Evolutionary conservation across 257 asterid species (phyloP).

Genomic region (Plantago elongata): DNA sequence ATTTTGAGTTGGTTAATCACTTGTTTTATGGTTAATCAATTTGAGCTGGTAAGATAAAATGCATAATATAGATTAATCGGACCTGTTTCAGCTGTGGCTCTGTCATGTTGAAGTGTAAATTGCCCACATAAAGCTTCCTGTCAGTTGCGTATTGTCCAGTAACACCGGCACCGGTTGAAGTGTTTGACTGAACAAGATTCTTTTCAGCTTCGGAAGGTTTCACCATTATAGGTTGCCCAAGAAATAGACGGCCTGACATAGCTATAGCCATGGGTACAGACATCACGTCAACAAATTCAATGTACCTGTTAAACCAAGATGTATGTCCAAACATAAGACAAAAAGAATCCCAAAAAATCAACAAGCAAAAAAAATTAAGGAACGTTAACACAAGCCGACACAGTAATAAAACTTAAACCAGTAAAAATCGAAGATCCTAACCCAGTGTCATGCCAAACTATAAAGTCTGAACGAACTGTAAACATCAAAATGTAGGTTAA

Average conservation of each 20-base stretch:
- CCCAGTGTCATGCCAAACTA: too few relatives aligned
- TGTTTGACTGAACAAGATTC: constrained; percentile 90
- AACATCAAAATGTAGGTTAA: too few relatives aligned
- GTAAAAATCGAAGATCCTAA: too few relatives aligned
- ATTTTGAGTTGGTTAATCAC: too few relatives aligned
- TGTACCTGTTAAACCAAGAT: constrained; percentile 53
- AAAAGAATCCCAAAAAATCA: background rate
- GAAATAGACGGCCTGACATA: constrained; percentile 79
- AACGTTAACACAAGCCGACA: too few relatives aligned
- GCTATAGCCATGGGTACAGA: constrained; percentile 99
- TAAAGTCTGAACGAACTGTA: too few relatives aligned
- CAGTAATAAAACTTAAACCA: too few relatives aligned
- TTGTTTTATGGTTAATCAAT: too few relatives aligned
- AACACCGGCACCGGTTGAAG: constrained; percentile 70
- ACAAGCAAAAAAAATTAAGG: too few relatives aligned
- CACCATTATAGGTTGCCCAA: constrained; percentile 98
- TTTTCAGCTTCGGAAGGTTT: constrained; percentile 99
- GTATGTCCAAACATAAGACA: constrained; percentile 5
- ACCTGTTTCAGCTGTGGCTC: constrained; percentile 96
- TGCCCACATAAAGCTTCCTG: constrained; percentile 89
- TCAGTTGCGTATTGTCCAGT: constrained; percentile 87
- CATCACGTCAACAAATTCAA: constrained; percentile 94
- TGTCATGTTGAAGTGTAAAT: constrained; percentile 92
- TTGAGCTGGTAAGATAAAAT: background rate
- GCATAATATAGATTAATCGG: constrained; percentile 9